These are phyloP conservation scores for Lithospermum erythrorhizon DNA, from an alignment of 257 asterid genomes.

Conservation along the genomic window DNA sequence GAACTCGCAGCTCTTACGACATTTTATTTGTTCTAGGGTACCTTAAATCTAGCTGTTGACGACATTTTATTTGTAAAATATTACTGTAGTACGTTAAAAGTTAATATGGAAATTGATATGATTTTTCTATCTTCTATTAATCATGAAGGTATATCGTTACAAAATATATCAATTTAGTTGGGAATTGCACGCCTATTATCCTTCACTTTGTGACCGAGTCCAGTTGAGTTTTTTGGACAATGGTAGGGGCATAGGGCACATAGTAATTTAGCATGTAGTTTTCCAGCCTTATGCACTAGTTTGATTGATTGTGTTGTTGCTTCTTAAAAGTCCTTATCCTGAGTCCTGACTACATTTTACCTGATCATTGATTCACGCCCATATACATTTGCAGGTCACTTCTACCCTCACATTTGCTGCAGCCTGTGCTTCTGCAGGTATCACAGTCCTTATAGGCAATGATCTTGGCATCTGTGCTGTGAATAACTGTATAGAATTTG, in stretches of 20 bases:
- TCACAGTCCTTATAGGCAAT: conserved; percentile 81
- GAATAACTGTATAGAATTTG: conserved; percentile 81
- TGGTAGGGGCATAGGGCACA: neutral
- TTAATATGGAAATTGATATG: too few relatives aligned
- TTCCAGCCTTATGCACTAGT: neutral
- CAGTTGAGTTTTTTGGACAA: neutral
- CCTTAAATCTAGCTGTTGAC: neutral
- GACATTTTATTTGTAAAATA: too few relatives aligned
- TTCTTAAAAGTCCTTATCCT: neutral
- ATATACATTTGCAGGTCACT: conserved; percentile 47
- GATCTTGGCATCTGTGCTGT: conserved; percentile 61
- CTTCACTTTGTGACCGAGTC: neutral
- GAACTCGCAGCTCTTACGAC: neutral
- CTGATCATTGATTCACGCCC: conserved; percentile 6
- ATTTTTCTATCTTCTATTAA: too few relatives aligned
- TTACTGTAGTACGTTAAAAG: too few relatives aligned
- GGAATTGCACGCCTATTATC: too few relatives aligned
- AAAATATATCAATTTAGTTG: too few relatives aligned
- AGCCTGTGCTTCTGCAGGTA: conserved; percentile 97
- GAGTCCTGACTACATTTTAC: neutral
- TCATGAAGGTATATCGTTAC: too few relatives aligned
- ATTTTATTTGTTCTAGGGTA: neutral
- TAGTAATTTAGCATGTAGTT: neutral
- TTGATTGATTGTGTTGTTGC: neutral
- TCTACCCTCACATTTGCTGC: conserved; percentile 91